phyloP scores from a whole-genome alignment of 768 basidiomycete genomes.

The Rhizopogon rudus region DNA sequence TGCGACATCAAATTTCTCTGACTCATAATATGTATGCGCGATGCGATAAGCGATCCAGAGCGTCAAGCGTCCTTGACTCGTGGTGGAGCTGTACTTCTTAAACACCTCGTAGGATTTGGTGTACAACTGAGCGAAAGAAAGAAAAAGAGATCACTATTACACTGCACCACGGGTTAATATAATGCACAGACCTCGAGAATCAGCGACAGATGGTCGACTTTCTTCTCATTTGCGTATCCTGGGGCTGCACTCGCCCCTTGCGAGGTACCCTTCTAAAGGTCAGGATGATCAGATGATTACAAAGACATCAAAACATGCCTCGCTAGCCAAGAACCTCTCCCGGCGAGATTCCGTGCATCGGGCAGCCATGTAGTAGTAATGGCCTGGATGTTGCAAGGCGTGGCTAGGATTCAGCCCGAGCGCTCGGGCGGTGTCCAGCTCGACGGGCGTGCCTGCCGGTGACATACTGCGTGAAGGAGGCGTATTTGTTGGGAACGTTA shows the following conservation, averaged over 20 bases:
- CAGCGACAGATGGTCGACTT: conserved; percentile 81
- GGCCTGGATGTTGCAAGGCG: conserved; percentile 82
- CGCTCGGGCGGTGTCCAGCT: conserved; percentile 54
- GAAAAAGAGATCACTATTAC: conserved; percentile 4
- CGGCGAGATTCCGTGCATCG: conserved; percentile 76
- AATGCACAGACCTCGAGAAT: conserved; percentile 65
- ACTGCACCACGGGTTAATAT: background rate
- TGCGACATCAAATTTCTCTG: conserved; percentile 83
- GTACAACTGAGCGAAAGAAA: conserved; percentile 57
- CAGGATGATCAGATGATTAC: background rate
- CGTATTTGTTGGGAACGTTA: conserved; percentile 56
- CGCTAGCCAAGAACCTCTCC: conserved; percentile 57
- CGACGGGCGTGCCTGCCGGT: conserved; percentile 28
- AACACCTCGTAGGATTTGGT: conserved; percentile 93
- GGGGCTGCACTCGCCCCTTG: conserved; percentile 45
- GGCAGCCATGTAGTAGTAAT: conserved; percentile 86
- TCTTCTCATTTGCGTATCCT: conserved; percentile 85
- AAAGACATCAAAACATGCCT: conserved; percentile 35
- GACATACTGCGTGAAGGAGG: conserved; percentile 32
- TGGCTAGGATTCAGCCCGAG: conserved; percentile 76
- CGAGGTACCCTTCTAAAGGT: conserved; percentile 14
- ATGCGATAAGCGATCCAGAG: conserved; percentile 91
- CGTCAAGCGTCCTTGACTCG: conserved; percentile 72
- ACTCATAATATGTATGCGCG: conserved; percentile 77
- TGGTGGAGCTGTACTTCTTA: conserved; percentile 61